Conservation (phyloP, 345 rosid genomes). For the Eucalyptus viminalis region DNA sequence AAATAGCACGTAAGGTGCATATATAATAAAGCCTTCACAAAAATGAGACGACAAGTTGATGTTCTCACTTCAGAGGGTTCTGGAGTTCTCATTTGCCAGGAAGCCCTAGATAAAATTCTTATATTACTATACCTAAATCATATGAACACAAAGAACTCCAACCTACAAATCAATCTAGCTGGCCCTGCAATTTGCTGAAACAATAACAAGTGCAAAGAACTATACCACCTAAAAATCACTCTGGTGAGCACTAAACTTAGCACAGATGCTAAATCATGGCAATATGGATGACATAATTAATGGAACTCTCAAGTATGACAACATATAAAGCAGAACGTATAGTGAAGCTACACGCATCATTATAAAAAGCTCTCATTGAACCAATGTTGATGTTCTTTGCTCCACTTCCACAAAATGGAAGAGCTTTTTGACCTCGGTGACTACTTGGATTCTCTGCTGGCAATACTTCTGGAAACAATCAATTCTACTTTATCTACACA, state of each 20-base stretch:
- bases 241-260: neutral
- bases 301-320: neutral
- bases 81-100: neutral
- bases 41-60: neutral
- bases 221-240: neutral
- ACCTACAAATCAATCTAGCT: neutral
- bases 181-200: neutral
- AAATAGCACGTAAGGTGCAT: neutral
- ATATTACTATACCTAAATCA: neutral
- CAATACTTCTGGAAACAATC: neutral
- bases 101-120: neutral
- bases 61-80: neutral
- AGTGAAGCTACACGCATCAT: neutral
- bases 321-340: neutral
- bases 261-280: neutral
- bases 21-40: neutral
- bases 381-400: neutral
- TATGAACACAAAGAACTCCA: neutral
- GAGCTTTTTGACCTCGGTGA: neutral
- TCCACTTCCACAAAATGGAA: neutral
- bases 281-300: neutral
- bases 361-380: neutral
- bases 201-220: neutral
- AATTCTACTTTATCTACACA: neutral
- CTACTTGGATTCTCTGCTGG: neutral